Evolutionary conservation across 1,139 yeast species (phyloP), one percentile per base, ranked within the genome.

Genomic region (Waltiozyma sp.): DNA sequence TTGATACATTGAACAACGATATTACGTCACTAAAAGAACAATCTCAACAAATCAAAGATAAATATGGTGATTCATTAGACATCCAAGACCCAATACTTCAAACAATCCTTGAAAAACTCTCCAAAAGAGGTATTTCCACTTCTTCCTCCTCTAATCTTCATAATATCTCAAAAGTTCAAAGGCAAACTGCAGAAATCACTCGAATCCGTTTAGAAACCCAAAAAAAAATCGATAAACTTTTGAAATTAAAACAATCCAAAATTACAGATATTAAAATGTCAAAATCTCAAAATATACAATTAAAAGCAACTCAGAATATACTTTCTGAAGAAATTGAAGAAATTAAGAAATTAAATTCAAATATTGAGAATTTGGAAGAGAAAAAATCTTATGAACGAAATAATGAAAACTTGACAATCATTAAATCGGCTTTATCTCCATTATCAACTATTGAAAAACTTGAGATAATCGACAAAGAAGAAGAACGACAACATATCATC

Each of bases 1-100:
- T 49, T 23, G 47, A 49, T 10, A 23, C 19, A 9, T n/a, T 46
- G 3, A 42, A 46, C 1, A 7, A 15, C 10, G 39, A 43, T 3
- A 38, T 49, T 3, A 19, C 21, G 4, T 28, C 14, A 3, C 13
- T 31, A 6, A 28, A 43, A 1, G 21, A 18, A 15, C 38, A 21
- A 9, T 40, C 26, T 16, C 40, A 38, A n/a, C 34, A 31, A 15
- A 31, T 31, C 34, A 31, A n/a, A n/a, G 34, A 31, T 10, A 31
- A 31, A 31, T 31, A 31, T 10, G 34, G 34, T 4, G 18, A 31
- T 31, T 31, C 34, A 3, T n/a, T 31, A 31, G 34, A 31, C 18
- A n/a, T 31, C 18, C 34, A 31, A 10, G 34, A 31, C 18, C 34
- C 34, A 7, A 10, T 31, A 4, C 34, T 31, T 15, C 34, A 31